Evolutionary conservation across 2,329 filamentous ascomycete genomes (phyloP), one percentile per base, ranked within the genome.

Genomic region (Hymenoscyphus repandus): DNA sequence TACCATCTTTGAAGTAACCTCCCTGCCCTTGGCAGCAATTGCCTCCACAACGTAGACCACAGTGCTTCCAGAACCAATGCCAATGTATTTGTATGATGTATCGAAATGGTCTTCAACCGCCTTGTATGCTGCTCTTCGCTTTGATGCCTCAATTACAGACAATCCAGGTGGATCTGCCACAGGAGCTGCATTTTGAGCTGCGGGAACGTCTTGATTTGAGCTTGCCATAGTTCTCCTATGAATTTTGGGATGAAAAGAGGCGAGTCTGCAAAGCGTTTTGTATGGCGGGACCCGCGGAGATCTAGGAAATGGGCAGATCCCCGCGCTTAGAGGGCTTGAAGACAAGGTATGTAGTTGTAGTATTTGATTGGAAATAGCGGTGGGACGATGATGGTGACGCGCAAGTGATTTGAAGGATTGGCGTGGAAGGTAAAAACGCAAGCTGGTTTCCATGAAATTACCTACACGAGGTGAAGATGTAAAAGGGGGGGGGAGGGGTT

Each of bases 1-100:
- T 64, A 81, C 83, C 75, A 96, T 95, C 58, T 72, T 66, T 32
- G 73, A 69, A 44, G 79, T 80, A 50, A 79, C 74, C 2, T 69
- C 67, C 7, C 70, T 66, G 4, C 79, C 78, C 47, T 84, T 78
- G 48, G 76, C 77, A 34, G 77, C 77, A 69, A 95, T 92, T 50
- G 88, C 87, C 60, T 91, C 86, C 53, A 93, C 88, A 44, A 92
- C 88, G 69, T 92, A 90, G 63, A 90, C 82, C 57, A 93, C 89
- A 17, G 86, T 90, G 62, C 85, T 87, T 53, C 87, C 87, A 51
- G 86, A 90, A 56, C 88, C 88, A 68, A 93, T 92, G 60, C 88
- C 88, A 59, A 91, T 76, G 64, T 80, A 84, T 49, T 72, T 77
- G 72, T 80, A 79, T 37, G 72, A 69, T 38, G 77, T 75, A 49